Conservation (phyloP, 2,329 filamentous ascomycete species). For the Aspergillus chevalieri region DNA sequence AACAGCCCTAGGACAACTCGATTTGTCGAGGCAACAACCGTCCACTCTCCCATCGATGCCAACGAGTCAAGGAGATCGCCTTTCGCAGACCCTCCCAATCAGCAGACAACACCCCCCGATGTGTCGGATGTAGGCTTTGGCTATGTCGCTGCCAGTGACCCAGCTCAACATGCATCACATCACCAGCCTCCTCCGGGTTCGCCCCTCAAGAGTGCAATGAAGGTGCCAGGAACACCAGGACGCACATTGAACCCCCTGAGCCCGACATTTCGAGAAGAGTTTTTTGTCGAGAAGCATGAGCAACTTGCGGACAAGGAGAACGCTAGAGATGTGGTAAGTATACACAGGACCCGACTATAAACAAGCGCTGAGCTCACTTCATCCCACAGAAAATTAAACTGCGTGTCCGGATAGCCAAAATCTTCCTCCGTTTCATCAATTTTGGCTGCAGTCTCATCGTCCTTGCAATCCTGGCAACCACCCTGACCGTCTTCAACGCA, state of each 20-base stretch:
- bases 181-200: slow-evolving; percentile 66
- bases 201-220: slow-evolving; percentile 85
- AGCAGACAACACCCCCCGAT: slow-evolving; percentile 45
- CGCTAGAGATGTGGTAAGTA: slow-evolving; percentile 74
- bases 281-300: slow-evolving; percentile 79
- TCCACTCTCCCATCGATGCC: slow-evolving; percentile 55
- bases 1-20: slow-evolving; percentile 54
- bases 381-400: slow-evolving; percentile 75
- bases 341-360: background rate
- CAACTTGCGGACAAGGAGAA: slow-evolving; percentile 77
- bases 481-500: slow-evolving; percentile 86
- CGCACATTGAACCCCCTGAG: slow-evolving; percentile 74
- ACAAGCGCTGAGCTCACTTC: slow-evolving; percentile 24
- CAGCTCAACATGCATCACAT: slow-evolving; percentile 40
- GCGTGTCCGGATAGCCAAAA: slow-evolving; percentile 85
- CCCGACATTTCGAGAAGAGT: slow-evolving; percentile 86
- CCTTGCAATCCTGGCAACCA: slow-evolving; percentile 79
- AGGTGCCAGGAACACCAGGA: slow-evolving; percentile 73
- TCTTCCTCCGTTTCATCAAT: slow-evolving; percentile 89
- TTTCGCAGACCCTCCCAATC: slow-evolving; percentile 47
- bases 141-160: slow-evolving; percentile 63
- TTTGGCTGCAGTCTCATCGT: slow-evolving; percentile 97
- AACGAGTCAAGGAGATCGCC: slow-evolving; percentile 40
- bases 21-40: slow-evolving; percentile 60
- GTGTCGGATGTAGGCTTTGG: slow-evolving; percentile 88